Evolutionary conservation across 164 flowering plant genomes (phyloP).

Genomic region (Akebia trifoliata): DNA sequence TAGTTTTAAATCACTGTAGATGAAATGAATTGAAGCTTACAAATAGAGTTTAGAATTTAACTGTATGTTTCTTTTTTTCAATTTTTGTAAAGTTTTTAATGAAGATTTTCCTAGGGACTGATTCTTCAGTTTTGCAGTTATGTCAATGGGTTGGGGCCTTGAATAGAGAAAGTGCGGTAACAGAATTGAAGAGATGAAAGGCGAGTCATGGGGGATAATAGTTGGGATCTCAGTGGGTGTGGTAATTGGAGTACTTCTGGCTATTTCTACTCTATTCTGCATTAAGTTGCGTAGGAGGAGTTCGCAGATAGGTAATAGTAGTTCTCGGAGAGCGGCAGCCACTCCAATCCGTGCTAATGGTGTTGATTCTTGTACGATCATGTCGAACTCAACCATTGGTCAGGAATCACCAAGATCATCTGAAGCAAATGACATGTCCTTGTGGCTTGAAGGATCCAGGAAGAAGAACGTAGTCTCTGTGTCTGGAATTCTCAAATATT

Average conservation of each 20-base stretch:
- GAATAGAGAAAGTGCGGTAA: constrained; percentile 12
- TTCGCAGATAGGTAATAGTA: constrained; percentile 79
- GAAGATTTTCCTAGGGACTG: no score
- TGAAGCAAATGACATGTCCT: constrained; percentile 36
- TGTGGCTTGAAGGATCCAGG: constrained; percentile 71
- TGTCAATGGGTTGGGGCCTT: constrained; percentile 17
- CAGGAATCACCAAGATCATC: constrained; percentile 75
- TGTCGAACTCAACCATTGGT: constrained; percentile 82
- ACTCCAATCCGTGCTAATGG: constrained; percentile 87
- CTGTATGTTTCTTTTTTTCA: no score
- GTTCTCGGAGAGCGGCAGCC: constrained; percentile 73
- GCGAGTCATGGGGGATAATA: constrained; percentile 62
- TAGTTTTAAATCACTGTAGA: no score
- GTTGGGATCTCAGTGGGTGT: constrained; percentile 89
- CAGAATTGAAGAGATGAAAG: constrained; percentile 49
- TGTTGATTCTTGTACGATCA: constrained; percentile 52
- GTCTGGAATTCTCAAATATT: constrained; percentile 86
- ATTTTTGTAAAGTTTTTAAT: no score
- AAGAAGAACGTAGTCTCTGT: constrained; percentile 56
- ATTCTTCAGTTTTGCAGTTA: no score
- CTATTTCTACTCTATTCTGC: constrained; percentile 60
- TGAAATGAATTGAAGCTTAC: no score
- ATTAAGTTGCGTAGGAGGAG: constrained; percentile 58
- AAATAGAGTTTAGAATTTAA: no score
- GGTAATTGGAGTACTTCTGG: constrained; percentile 77